phyloP scores from a whole-genome alignment of 768 basidiomycete genomes.

The Mycena kentingensis region DNA sequence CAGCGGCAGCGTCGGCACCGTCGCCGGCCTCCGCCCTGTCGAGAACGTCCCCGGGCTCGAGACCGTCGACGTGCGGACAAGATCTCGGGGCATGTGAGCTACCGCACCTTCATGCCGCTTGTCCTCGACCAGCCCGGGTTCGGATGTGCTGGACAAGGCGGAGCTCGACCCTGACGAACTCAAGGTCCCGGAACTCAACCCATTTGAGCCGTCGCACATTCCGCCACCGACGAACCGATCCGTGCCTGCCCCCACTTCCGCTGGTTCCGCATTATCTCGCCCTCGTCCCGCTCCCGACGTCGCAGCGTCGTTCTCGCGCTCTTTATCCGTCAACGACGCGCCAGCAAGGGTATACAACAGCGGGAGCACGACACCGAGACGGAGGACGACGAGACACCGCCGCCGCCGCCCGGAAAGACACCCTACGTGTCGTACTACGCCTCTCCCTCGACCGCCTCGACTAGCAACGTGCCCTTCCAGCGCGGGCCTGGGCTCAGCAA shows the following conservation, averaged over 20 bases:
- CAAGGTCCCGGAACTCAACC: conserved; percentile 28
- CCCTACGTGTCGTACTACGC: conserved; percentile 2
- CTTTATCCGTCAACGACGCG: conserved; percentile 31
- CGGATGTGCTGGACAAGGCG: conserved; percentile 61
- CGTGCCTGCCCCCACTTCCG: too few relatives aligned
- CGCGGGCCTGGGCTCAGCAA: too few relatives aligned
- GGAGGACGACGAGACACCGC: conserved; percentile 13
- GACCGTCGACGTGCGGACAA: too few relatives aligned
- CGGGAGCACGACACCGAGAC: conserved; percentile 24
- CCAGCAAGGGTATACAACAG: conserved; percentile 1
- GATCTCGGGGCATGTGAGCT: too few relatives aligned
- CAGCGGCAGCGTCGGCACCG: conserved; percentile 86
- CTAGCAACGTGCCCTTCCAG: background rate
- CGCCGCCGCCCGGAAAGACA: conserved; percentile 24
- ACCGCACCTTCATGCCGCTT: conserved; percentile 92
- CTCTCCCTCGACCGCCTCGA: conserved; percentile 10
- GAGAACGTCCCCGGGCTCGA: too few relatives aligned
- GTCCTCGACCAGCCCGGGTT: conserved; percentile 94
- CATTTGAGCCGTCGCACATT: conserved; percentile 31
- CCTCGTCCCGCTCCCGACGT: conserved; percentile 29
- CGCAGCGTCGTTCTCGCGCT: conserved; percentile 37
- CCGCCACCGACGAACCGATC: too few relatives aligned
- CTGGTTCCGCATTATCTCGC: conserved; percentile 2
- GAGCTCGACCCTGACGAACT: conserved; percentile 45
- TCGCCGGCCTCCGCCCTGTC: too few relatives aligned